Evolutionary conservation across 345 rosid genomes (phyloP).

Genomic region (Euphorbia pulcherrima): DNA sequence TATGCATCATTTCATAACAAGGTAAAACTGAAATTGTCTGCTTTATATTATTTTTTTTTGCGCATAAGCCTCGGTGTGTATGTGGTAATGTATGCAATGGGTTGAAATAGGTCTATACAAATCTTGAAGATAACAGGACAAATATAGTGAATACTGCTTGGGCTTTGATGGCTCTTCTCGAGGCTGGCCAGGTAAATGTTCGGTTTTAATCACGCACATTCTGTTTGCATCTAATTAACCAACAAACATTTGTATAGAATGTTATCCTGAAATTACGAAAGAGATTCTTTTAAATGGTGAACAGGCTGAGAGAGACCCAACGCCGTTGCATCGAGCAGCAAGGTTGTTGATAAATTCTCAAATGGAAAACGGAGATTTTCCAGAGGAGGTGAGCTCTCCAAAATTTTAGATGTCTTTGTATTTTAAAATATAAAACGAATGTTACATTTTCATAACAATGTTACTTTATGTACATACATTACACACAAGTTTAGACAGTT

Average conservation of each 20-base stretch:
- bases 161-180: slow-evolving; percentile 66
- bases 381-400: slow-evolving; percentile 46
- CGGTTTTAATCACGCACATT: too few relatives aligned
- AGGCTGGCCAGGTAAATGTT: slow-evolving; percentile 53
- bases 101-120: slow-evolving; percentile 38
- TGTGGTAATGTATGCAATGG: not conserved
- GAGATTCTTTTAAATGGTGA: slow-evolving; percentile 5
- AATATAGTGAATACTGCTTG: slow-evolving; percentile 62
- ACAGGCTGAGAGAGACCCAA: slow-evolving; percentile 47
- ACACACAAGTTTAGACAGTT: too few relatives aligned
- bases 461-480: too few relatives aligned
- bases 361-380: slow-evolving; percentile 64
- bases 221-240: too few relatives aligned
- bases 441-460: too few relatives aligned
- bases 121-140: slow-evolving; percentile 41
- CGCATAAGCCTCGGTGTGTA: too few relatives aligned
- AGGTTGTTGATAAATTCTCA: slow-evolving; percentile 45
- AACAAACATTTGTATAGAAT: too few relatives aligned
- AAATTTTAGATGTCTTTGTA: not conserved
- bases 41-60: not conserved
- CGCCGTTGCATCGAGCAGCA: slow-evolving; percentile 51
- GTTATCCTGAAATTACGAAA: too few relatives aligned
- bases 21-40: slow-evolving; percentile 36
- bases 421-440: not conserved
- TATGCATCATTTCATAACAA: slow-evolving; percentile 87